A percentile compares a stretch with the other conserved stretches of the same genome.
Evolutionary conservation across 441 rosid genomes (phyloP).

Genomic region (Mallotus japonicus): DNA sequence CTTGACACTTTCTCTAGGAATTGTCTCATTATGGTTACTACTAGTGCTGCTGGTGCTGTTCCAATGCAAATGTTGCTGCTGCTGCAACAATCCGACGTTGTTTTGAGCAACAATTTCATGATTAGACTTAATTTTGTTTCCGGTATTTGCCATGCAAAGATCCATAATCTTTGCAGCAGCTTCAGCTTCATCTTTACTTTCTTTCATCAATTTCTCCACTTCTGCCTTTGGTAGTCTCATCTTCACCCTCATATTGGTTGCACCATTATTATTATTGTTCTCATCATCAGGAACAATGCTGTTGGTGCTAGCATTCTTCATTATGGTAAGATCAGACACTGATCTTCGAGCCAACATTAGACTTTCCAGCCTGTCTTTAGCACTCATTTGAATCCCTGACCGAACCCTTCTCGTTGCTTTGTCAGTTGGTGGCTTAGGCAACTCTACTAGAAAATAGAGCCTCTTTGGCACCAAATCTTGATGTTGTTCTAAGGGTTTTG

Average conservation of each 20-base stretch:
- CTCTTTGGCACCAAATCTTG: conserved; percentile 60
- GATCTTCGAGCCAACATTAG: conserved; percentile 80
- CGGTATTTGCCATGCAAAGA: conserved; percentile 42
- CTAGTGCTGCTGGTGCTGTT: not conserved
- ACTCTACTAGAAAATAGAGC: conserved; percentile 77
- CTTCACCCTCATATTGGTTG: conserved; percentile 42
- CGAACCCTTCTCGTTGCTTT: conserved; percentile 59
- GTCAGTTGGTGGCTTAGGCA: conserved; percentile 49
- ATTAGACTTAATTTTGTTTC: conserved; percentile 6
- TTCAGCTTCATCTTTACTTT: conserved; percentile 58
- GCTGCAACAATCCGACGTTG: not conserved
- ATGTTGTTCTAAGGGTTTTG: conserved; percentile 59
- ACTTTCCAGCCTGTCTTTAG: conserved; percentile 79
- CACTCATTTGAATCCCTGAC: conserved; percentile 75
- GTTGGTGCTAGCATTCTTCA: conserved; percentile 25
- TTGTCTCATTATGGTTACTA: not conserved
- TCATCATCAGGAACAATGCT: not conserved
- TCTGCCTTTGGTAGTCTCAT: conserved; percentile 67
- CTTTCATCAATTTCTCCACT: conserved; percentile 61
- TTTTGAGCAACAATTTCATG: conserved; percentile 13
- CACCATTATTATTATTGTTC: conserved; percentile 16
- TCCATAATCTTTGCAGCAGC: conserved; percentile 64
- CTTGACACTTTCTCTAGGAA: conserved; percentile 33
- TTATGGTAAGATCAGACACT: conserved; percentile 62
- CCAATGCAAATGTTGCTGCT: conserved; percentile 33